A percentile compares a stretch with the other conserved stretches of the same genome.
Evolutionary conservation across 192 early-diverging fungal genomes (phyloP).

Genomic region (Paraglomus brasilianum): DNA sequence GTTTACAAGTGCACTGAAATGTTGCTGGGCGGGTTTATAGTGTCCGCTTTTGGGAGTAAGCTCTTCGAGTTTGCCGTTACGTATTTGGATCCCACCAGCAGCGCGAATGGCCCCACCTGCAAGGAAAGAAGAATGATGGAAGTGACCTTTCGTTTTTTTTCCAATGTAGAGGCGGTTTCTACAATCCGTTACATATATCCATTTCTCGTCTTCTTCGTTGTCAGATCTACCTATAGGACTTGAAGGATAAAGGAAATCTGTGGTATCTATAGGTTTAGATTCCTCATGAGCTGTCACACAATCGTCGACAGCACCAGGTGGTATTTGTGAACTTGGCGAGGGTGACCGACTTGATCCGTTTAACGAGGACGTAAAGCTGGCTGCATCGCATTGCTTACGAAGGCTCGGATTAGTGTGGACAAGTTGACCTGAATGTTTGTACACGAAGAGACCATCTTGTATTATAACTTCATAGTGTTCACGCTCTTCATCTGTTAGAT

Average conservation of each 20-base stretch:
- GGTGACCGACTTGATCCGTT: no score
- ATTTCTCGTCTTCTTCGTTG: conserved; percentile 26
- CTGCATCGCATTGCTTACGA: conserved; percentile 17
- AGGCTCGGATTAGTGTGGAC: conserved; percentile 39
- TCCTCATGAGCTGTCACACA: no score
- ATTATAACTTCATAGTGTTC: conserved; percentile 37
- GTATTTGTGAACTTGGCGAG: no score
- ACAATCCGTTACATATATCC: conserved; percentile 45
- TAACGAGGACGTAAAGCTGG: conserved; percentile 1
- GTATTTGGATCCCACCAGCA: conserved; percentile 41
- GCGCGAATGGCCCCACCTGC: conserved; percentile 40
- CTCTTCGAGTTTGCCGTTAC: conserved; percentile 37
- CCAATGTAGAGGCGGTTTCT: conserved; percentile 37
- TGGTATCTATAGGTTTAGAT: no score
- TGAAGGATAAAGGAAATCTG: no score
- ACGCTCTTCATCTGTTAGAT: conserved; percentile 37
- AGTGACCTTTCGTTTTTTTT: conserved; percentile 42
- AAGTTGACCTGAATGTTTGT: conserved; percentile 28
- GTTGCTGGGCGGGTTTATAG: conserved; percentile 40
- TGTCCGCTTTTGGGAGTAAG: conserved; percentile 48
- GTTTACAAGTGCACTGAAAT: conserved; percentile 37
- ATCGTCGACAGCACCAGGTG: no score
- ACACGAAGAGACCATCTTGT: conserved; percentile 37
- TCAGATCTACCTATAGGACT: no score
- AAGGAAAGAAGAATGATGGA: conserved; percentile 47